These are phyloP conservation scores for Rutstroemia sp. DNA, from an alignment of 2,329 filamentous ascomycete species.

Conservation along the genomic window DNA sequence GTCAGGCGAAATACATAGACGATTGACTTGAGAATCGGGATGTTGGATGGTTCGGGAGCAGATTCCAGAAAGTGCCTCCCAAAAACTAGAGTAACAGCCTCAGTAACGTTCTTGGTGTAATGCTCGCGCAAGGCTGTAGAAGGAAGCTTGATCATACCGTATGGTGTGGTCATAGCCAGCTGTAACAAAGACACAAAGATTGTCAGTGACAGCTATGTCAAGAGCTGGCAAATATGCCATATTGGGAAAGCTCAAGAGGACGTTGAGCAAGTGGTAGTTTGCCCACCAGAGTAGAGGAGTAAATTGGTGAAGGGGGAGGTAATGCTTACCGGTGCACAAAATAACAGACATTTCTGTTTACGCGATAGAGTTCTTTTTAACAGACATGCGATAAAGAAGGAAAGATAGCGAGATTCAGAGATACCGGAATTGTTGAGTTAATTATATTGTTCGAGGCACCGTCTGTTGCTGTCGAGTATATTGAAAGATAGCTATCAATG, in stretches of 20 bases:
- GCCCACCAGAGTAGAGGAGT: background rate
- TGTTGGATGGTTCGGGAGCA: constrained; percentile 98
- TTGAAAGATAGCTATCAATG: background rate
- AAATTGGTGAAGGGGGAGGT: background rate
- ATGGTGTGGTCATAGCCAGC: constrained; percentile 73
- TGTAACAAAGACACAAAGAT: constrained; percentile 28
- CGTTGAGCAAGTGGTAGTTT: background rate
- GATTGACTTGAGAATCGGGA: constrained; percentile 96
- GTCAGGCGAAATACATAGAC: constrained; percentile 95
- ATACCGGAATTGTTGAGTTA: no score
- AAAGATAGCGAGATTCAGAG: background rate
- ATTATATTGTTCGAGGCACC: no score
- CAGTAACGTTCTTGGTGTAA: constrained; percentile 7
- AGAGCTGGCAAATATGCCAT: background rate
- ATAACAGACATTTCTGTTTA: constrained; percentile 52
- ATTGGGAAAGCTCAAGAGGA: background rate
- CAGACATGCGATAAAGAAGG: background rate
- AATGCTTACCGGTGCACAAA: constrained; percentile 52
- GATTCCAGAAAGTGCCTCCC: constrained; percentile 96
- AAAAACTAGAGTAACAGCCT: constrained; percentile 59
- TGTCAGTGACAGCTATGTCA: constrained; percentile 16
- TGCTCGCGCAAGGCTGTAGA: background rate
- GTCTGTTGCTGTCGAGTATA: background rate
- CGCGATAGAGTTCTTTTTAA: background rate
- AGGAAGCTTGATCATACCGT: constrained; percentile 38